Conservation (phyloP, 768 basidiomycete genomes). For the Paxillus rubicundulus region DNA sequence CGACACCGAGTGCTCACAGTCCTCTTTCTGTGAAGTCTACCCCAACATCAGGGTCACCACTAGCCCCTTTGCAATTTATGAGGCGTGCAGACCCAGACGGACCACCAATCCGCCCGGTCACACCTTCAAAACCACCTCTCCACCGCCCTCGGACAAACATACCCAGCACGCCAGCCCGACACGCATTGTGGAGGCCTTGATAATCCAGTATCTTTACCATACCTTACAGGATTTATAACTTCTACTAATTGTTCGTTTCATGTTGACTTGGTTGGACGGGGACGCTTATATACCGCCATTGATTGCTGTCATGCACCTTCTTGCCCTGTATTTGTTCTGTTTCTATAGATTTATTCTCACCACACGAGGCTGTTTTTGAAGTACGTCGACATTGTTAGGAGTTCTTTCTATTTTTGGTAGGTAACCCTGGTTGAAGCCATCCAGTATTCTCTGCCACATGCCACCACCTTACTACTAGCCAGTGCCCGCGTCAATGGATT, state of each 20-base stretch:
- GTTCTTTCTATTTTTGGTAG: not conserved
- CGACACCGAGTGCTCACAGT: constrained; percentile 45
- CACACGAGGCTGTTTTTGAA: not conserved
- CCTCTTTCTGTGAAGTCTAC: constrained; percentile 49
- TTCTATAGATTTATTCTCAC: constrained; percentile 15
- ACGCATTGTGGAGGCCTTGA: constrained; percentile 66
- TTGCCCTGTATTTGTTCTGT: constrained; percentile 28
- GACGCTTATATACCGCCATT: constrained; percentile 21
- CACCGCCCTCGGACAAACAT: constrained; percentile 44
- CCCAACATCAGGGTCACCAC: constrained; percentile 65
- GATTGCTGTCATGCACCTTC: constrained; percentile 20
- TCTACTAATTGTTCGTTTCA: constrained; percentile 29
- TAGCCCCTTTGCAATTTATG: constrained; percentile 82
- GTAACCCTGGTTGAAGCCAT: not conserved
- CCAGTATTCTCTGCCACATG: no score
- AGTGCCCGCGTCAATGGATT: constrained; percentile 53
- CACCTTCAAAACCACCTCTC: constrained; percentile 60
- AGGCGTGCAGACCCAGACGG: constrained; percentile 69
- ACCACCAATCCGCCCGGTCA: constrained; percentile 50
- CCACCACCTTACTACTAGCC: not conserved
- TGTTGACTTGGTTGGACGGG: constrained; percentile 27
- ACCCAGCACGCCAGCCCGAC: constrained; percentile 47
- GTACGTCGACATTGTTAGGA: no score
- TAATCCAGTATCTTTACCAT: constrained; percentile 13
- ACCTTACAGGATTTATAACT: constrained; percentile 17